A percentile compares a stretch with the other conserved stretches of the same genome.
phyloP scores from a whole-genome alignment of 495 filamentous ascomycete genomes.

The Usnea hakonensis region DNA sequence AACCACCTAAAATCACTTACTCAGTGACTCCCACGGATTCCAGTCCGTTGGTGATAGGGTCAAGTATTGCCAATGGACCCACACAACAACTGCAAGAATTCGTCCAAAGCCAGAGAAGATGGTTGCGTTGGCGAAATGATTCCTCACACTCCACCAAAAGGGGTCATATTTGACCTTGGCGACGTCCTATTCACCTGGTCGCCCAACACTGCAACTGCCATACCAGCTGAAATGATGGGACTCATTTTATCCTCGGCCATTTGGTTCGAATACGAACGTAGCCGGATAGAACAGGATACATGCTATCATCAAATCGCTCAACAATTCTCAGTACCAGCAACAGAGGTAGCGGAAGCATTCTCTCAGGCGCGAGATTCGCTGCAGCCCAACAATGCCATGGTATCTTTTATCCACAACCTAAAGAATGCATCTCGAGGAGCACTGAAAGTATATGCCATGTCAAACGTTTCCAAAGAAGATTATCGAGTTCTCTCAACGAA shows the following conservation, averaged over 20 bases:
- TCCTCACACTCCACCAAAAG: not conserved
- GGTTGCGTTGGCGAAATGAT: not conserved
- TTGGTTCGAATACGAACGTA: constrained; percentile 6
- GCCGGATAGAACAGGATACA: not conserved
- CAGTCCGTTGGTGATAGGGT: too few relatives aligned
- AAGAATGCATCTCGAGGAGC: not conserved
- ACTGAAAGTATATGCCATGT: constrained; percentile 18
- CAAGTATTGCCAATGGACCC: not conserved
- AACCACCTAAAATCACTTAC: too few relatives aligned
- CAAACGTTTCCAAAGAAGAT: constrained; percentile 27
- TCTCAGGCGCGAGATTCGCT: constrained; percentile 2
- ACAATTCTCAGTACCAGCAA: not conserved
- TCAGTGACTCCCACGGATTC: too few relatives aligned
- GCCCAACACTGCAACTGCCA: not conserved
- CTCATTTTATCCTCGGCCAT: not conserved
- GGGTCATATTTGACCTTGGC: constrained; percentile 7
- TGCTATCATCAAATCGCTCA: constrained; percentile 12
- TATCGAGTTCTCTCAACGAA: constrained; percentile 20
- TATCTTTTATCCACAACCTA: not conserved
- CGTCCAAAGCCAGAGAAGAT: not conserved
- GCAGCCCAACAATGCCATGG: not conserved
- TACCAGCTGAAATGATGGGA: constrained; percentile 1
- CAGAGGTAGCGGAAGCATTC: constrained; percentile 6
- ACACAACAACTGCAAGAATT: not conserved
- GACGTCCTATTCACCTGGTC: constrained; percentile 13